These are phyloP conservation scores for Nicotiana knightiana DNA, from an alignment of 257 asterid species.

Conservation along the genomic window DNA sequence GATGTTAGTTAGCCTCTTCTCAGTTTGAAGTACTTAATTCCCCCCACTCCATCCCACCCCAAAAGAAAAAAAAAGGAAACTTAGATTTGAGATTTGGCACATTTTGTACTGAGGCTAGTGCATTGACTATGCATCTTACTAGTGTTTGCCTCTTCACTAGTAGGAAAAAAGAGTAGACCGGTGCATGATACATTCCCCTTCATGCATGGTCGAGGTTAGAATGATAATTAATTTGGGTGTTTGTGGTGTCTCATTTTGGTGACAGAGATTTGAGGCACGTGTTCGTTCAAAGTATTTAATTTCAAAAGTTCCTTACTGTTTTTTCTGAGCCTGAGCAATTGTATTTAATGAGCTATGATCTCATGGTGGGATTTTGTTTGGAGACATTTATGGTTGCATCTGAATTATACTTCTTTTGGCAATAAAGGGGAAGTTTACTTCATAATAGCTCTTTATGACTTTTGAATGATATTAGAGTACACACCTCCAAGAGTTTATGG, in stretches of 20 bases:
- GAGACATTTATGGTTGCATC: neutral
- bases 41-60: neutral
- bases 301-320: neutral
- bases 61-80: neutral
- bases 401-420: neutral
- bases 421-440: neutral
- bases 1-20: neutral
- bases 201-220: neutral
- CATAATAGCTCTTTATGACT: neutral
- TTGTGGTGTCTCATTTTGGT: neutral
- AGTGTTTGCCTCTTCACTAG: neutral
- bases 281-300: neutral
- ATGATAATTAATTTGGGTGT: neutral
- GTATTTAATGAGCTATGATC: neutral
- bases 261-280: neutral
- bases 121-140: neutral
- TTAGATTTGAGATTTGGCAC: neutral
- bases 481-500: neutral
- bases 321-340: neutral
- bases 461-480: neutral
- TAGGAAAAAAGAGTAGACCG: too few species aligned
- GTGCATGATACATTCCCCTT: too few species aligned
- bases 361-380: neutral
- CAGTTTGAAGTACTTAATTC: neutral
- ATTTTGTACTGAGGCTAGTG: neutral